phyloP scores from a whole-genome alignment of 192 early-diverging fungal genomes.

The Mortierella hygrophila region DNA sequence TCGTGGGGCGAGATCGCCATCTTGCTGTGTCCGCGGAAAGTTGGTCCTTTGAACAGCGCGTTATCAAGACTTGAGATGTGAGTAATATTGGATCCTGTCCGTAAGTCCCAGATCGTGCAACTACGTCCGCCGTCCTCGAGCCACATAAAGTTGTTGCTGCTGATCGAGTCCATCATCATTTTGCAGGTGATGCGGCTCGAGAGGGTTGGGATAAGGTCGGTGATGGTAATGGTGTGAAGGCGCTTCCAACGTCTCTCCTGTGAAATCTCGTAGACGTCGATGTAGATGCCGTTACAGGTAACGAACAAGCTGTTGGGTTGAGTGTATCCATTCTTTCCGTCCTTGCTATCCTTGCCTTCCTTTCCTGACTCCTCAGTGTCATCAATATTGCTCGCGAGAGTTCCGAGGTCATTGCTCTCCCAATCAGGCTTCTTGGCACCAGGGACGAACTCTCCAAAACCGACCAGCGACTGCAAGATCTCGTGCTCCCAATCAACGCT shows the following conservation, averaged over 20 bases:
- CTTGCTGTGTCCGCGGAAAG: conserved; percentile 50
- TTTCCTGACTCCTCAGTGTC: conserved; percentile 2
- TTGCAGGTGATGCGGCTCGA: conserved; percentile 54
- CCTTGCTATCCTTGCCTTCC: conserved; percentile 11
- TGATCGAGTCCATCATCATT: conserved; percentile 54
- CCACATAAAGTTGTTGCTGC: conserved; percentile 53
- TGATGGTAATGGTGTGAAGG: conserved; percentile 32
- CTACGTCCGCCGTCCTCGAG: conserved; percentile 48
- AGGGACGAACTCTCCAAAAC: conserved; percentile 35
- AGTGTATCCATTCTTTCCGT: neutral
- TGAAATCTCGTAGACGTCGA: conserved; percentile 42
- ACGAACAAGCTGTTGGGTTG: conserved; percentile 25
- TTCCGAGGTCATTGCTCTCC: conserved; percentile 43
- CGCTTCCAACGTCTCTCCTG: conserved; percentile 38
- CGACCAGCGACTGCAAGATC: conserved; percentile 29
- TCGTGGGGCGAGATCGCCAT: conserved; percentile 55
- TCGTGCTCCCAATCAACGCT: conserved; percentile 5
- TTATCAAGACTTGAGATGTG: conserved; percentile 56
- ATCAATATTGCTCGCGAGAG: conserved; percentile 1
- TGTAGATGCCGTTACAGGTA: conserved; percentile 39
- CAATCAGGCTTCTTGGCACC: conserved; percentile 29
- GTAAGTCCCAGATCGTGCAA: conserved; percentile 48
- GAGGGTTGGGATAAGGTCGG: conserved; percentile 42
- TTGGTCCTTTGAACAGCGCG: conserved; percentile 40
- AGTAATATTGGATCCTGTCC: conserved; percentile 48